A percentile compares a stretch with the other conserved stretches of the same genome.
Evolutionary conservation across 176 grass and related monocot species (phyloP).

Genomic region (Alopecurus myosuroides): DNA sequence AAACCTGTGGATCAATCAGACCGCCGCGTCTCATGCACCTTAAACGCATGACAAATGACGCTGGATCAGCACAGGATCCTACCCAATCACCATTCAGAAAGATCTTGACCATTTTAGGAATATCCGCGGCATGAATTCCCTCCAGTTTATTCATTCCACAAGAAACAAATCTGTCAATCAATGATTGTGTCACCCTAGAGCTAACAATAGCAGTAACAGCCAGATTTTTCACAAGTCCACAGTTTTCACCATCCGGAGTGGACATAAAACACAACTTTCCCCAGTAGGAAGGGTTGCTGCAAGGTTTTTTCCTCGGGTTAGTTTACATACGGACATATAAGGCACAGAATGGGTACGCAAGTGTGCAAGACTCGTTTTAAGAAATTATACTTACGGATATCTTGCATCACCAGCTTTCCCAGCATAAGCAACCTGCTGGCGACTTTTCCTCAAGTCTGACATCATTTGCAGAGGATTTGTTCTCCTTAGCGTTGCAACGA

Average conservation of each 20-base stretch:
- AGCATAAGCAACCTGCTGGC: conserved; percentile 90
- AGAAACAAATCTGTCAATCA: conserved; percentile 70
- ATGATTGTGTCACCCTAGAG: conserved; percentile 53
- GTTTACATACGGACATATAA: conserved; percentile 7
- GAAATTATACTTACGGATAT: conserved; percentile 83
- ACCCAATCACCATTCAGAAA: conserved; percentile 87
- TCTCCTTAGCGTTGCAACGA: conserved; percentile 84
- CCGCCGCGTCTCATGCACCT: conserved; percentile 67
- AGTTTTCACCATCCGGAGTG: conserved; percentile 94
- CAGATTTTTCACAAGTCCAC: conserved; percentile 94
- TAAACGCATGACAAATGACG: conserved; percentile 69
- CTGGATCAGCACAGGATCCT: conserved; percentile 61
- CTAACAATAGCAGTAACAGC: conserved; percentile 83
- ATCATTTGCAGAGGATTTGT: conserved; percentile 96
- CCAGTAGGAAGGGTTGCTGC: conserved; percentile 93
- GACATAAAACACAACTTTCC: conserved; percentile 93
- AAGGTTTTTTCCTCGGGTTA: conserved; percentile 32
- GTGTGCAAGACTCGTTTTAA: conserved; percentile 1
- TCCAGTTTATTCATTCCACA: conserved; percentile 85
- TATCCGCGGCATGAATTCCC: conserved; percentile 34
- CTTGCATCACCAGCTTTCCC: conserved; percentile 93
- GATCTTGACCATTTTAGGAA: conserved; percentile 61
- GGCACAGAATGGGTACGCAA: background rate
- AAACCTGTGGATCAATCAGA: conserved; percentile 63
- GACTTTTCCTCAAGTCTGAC: conserved; percentile 86